These are phyloP conservation scores for Sugiyamaella smithiae DNA, from an alignment of 805 yeast genomes.

Conservation along the genomic window DNA sequence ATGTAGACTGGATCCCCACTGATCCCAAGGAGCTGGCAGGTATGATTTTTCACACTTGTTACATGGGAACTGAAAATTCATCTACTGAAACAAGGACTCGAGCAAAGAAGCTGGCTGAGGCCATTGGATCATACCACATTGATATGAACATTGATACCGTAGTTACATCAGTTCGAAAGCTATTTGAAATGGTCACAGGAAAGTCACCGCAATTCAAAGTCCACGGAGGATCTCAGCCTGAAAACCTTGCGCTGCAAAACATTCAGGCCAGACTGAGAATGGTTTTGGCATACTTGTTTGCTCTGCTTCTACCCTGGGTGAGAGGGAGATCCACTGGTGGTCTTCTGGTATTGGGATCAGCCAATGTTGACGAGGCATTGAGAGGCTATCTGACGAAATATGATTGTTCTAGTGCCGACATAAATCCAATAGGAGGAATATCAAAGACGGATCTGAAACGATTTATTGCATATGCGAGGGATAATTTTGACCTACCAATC, in stretches of 20 bases:
- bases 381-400: constrained; percentile 95
- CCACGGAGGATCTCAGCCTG: constrained; percentile 90
- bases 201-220: constrained; percentile 83
- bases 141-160: constrained; percentile 88
- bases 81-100: constrained; percentile 81
- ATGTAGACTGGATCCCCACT: constrained; percentile 60
- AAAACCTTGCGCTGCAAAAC: constrained; percentile 91
- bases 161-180: constrained; percentile 66
- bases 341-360: constrained; percentile 86
- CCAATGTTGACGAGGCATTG: constrained; percentile 95
- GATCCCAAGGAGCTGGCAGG: constrained; percentile 74
- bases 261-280: constrained; percentile 94
- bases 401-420: constrained; percentile 96
- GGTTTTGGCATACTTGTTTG: constrained; percentile 92
- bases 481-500: constrained; percentile 69
- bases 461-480: constrained; percentile 78
- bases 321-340: constrained; percentile 73
- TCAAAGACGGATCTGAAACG: constrained; percentile 89
- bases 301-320: constrained; percentile 94
- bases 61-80: constrained; percentile 95
- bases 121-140: constrained; percentile 84
- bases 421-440: constrained; percentile 98
- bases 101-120: constrained; percentile 69
- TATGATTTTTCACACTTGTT: constrained; percentile 80
- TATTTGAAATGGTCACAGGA: constrained; percentile 89